Percentiles rank a stretch among this genome's conserved stretches.
Conservation (phyloP, 805 yeast species). For the Nakazawaea ernobii region DNA sequence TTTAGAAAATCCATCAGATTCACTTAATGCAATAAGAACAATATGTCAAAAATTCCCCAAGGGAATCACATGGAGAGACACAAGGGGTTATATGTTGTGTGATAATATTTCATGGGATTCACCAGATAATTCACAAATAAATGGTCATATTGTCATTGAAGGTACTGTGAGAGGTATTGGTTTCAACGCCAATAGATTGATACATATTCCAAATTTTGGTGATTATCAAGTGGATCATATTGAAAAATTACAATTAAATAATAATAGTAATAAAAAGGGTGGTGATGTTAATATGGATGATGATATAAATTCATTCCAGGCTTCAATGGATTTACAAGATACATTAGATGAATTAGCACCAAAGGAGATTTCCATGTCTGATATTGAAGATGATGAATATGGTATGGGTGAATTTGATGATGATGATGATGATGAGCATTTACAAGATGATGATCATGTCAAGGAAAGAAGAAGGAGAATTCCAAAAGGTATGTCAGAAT, state of each 20-base stretch:
- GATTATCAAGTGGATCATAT: slow-evolving; percentile 75
- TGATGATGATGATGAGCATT: slow-evolving; percentile 17
- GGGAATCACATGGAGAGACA: slow-evolving; percentile 85
- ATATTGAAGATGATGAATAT: slow-evolving; percentile 21
- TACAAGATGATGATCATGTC: too few relatives aligned
- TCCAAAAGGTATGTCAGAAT: slow-evolving; percentile 71
- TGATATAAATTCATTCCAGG: slow-evolving; percentile 23
- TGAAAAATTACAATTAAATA: slow-evolving; percentile 37
- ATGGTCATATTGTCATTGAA: slow-evolving; percentile 50
- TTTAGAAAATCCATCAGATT: slow-evolving; percentile 62
- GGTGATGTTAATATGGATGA: slow-evolving; percentile 13
- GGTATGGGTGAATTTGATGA: slow-evolving; percentile 26
- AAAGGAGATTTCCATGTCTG: slow-evolving; percentile 39
- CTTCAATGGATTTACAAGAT: slow-evolving; percentile 42
- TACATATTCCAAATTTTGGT: slow-evolving; percentile 87
- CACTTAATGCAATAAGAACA: slow-evolving; percentile 64
- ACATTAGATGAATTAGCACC: slow-evolving; percentile 56
- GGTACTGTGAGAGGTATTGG: slow-evolving; percentile 89
- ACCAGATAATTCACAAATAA: slow-evolving; percentile 24
- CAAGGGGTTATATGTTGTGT: slow-evolving; percentile 83
- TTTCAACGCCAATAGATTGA: slow-evolving; percentile 66
- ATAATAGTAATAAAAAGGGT: slow-evolving; percentile 9
- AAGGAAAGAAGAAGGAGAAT: slow-evolving; percentile 31
- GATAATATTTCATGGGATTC: slow-evolving; percentile 46
- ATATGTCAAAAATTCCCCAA: slow-evolving; percentile 85